phyloP scores from a whole-genome alignment of 2,329 filamentous ascomycete genomes.

The Talaromyces sp. region DNA sequence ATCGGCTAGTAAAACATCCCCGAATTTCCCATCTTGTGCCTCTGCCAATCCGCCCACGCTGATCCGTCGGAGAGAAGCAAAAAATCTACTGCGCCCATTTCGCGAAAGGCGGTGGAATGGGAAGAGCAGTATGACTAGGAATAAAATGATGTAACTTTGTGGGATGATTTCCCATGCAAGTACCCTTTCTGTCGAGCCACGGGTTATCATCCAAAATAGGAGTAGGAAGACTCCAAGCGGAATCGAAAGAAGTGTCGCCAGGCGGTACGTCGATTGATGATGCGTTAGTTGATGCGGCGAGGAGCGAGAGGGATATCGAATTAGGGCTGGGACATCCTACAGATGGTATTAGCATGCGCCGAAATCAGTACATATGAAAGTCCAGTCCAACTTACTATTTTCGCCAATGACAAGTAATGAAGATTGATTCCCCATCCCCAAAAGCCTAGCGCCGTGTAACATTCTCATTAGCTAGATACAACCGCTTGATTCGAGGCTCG shows the following conservation, averaged over 20 bases:
- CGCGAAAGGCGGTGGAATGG: slow-evolving; percentile 69
- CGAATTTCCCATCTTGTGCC: slow-evolving; percentile 86
- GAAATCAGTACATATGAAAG: neutral
- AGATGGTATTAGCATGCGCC: neutral
- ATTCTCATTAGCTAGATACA: slow-evolving; percentile 1
- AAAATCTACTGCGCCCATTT: slow-evolving; percentile 71
- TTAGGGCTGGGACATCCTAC: slow-evolving; percentile 76
- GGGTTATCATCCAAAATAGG: slow-evolving; percentile 80
- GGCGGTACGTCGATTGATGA: slow-evolving; percentile 79
- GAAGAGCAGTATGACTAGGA: slow-evolving; percentile 69
- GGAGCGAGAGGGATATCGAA: slow-evolving; percentile 77
- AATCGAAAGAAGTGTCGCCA: slow-evolving; percentile 72
- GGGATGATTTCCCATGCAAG: slow-evolving; percentile 81
- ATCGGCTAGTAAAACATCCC: slow-evolving; percentile 89
- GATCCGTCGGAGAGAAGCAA: slow-evolving; percentile 73
- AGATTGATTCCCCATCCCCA: slow-evolving; percentile 96
- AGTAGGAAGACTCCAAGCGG: slow-evolving; percentile 70
- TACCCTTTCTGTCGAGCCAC: slow-evolving; percentile 66
- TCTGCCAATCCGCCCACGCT: slow-evolving; percentile 83
- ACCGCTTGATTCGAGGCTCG: neutral
- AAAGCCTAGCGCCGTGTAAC: slow-evolving; percentile 59
- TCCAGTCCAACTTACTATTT: slow-evolving; percentile 60
- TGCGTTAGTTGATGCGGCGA: slow-evolving; percentile 70
- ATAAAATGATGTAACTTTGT: slow-evolving; percentile 73
- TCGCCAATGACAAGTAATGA: slow-evolving; percentile 74